A percentile compares a stretch with the other conserved stretches of the same genome.
phyloP scores from a whole-genome alignment of 306 rosid genomes.

The Geum urbanum region DNA sequence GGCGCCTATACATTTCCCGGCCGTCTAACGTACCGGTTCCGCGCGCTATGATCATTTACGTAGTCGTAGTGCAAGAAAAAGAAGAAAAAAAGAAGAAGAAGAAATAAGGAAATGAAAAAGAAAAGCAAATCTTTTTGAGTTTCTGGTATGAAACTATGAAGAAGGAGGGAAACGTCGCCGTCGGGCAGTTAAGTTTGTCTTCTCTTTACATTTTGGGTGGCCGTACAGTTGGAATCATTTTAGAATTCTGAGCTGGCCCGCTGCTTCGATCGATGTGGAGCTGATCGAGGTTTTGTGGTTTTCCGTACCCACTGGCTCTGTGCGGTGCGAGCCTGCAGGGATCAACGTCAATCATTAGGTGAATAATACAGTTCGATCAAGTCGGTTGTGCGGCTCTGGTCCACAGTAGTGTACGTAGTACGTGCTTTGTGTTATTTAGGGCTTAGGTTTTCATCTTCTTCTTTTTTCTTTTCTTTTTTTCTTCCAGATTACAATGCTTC shows the following conservation, averaged over 20 bases:
- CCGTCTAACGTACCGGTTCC: too few species aligned
- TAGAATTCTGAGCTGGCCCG: constrained; percentile 24
- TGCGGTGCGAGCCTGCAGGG: constrained; percentile 29
- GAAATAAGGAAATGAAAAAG: background rate
- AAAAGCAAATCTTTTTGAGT: background rate
- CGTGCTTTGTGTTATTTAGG: constrained; percentile 3
- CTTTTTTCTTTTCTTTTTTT: background rate
- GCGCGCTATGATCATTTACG: too few species aligned
- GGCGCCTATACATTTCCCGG: too few species aligned
- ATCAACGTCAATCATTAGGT: constrained; percentile 11
- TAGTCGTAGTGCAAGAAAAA: too few species aligned
- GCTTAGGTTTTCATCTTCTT: background rate
- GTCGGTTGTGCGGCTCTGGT: background rate
- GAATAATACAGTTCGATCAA: background rate
- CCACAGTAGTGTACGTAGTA: background rate
- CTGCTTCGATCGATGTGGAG: background rate
- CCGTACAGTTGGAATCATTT: constrained; percentile 33
- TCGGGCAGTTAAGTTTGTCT: constrained; percentile 13
- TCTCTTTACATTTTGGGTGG: constrained; percentile 18
- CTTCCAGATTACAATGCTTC: background rate
- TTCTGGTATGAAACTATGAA: background rate
- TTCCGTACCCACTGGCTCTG: constrained; percentile 7
- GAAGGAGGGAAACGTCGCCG: background rate
- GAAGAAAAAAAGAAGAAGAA: background rate
- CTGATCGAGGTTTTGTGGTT: background rate